phyloP scores from a whole-genome alignment of 768 basidiomycete species.

The Pleurotus tuber-regium region DNA sequence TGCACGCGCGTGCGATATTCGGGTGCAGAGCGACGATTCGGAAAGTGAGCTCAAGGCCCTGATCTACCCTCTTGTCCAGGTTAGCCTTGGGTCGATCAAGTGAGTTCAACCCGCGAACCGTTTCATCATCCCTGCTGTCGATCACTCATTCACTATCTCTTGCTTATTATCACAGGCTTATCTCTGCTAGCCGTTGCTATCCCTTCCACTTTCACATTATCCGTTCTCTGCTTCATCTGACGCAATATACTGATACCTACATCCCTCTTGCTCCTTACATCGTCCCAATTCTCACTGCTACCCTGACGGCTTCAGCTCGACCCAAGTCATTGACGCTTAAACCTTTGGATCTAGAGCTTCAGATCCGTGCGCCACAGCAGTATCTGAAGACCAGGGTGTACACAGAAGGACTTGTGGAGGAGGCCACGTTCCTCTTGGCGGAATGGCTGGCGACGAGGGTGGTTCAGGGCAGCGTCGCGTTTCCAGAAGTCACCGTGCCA shows the following conservation, averaged over 20 bases:
- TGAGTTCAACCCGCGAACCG: constrained; percentile 35
- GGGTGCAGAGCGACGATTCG: constrained; percentile 47
- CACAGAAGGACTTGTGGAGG: constrained; percentile 79
- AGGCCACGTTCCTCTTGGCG: constrained; percentile 71
- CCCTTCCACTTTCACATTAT: constrained; percentile 93
- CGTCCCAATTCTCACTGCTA: constrained; percentile 79
- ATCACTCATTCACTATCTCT: constrained; percentile 5
- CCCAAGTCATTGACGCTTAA: constrained; percentile 84
- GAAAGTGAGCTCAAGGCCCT: constrained; percentile 84
- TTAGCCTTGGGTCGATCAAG: constrained; percentile 91
- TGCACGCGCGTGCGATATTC: constrained; percentile 70
- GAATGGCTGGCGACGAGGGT: constrained; percentile 74
- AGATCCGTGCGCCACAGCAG: constrained; percentile 83
- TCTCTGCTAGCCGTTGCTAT: constrained; percentile 88
- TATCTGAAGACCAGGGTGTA: constrained; percentile 89
- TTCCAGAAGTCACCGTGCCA: constrained; percentile 90
- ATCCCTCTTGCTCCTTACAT: constrained; percentile 86
- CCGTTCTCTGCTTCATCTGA: constrained; percentile 84
- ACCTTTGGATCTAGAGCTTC: constrained; percentile 85
- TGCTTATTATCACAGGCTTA: constrained; percentile 53
- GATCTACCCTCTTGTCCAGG: constrained; percentile 94
- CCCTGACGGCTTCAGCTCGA: constrained; percentile 63
- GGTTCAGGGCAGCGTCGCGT: constrained; percentile 84
- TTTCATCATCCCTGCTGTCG: constrained; percentile 7
- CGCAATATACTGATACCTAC: constrained; percentile 79